Evolutionary conservation across 306 rosid species (phyloP).

Genomic region (Sechiopsis laciniata): DNA sequence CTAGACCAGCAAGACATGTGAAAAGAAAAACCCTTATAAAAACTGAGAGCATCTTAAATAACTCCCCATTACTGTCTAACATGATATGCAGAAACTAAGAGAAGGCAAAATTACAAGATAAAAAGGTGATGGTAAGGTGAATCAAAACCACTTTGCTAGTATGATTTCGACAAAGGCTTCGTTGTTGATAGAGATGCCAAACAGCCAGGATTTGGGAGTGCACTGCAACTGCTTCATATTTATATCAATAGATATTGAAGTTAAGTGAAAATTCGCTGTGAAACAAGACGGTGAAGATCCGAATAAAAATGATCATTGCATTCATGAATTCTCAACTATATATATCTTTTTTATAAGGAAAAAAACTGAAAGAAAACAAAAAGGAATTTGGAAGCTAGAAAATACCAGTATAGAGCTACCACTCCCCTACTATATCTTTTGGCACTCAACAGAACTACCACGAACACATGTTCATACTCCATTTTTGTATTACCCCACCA

Average conservation of each 20-base stretch:
- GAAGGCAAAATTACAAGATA: background rate
- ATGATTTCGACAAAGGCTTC: no score
- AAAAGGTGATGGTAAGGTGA: background rate
- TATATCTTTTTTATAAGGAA: slow-evolving; percentile 10
- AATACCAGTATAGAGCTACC: slow-evolving; percentile 28
- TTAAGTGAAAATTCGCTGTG: slow-evolving; percentile 17
- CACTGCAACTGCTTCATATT: slow-evolving; percentile 19
- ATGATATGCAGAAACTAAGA: background rate
- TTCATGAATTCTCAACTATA: slow-evolving; percentile 25
- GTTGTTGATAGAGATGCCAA: background rate
- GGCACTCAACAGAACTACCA: slow-evolving; percentile 37
- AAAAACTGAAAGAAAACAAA: background rate
- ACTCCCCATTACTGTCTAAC: background rate
- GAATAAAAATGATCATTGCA: slow-evolving; percentile 26
- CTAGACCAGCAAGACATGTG: background rate
- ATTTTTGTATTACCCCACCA: background rate
- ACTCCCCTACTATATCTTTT: slow-evolving; percentile 29
- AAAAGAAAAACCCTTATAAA: background rate
- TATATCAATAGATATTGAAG: slow-evolving; percentile 26
- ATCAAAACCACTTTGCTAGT: background rate
- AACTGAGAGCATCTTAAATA: background rate
- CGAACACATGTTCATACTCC: slow-evolving; percentile 29
- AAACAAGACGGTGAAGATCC: slow-evolving; percentile 2
- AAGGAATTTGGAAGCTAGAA: slow-evolving; percentile 20
- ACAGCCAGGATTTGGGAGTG: background rate